A percentile compares a stretch with the other conserved stretches of the same genome.
These are phyloP conservation scores for Candida piceae DNA, from an alignment of 805 yeast genomes.

Conservation along the genomic window DNA sequence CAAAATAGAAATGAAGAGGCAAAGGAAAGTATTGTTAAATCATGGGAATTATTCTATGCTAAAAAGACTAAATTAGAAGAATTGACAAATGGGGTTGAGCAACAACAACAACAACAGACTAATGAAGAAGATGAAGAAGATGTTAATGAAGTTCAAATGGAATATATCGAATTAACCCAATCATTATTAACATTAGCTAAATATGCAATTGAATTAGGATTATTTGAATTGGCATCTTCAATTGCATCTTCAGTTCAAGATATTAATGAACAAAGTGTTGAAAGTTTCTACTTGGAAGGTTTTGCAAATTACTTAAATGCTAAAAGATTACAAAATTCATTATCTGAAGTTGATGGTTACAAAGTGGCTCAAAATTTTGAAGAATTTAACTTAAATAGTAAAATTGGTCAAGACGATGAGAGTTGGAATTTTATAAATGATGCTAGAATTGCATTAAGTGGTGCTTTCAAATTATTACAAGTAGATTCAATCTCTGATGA, in stretches of 20 bases:
- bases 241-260: slow-evolving; percentile 65
- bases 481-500: slow-evolving; percentile 34
- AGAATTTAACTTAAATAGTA: slow-evolving; percentile 27
- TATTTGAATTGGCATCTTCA: slow-evolving; percentile 60
- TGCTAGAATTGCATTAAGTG: slow-evolving; percentile 37
- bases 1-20: slow-evolving; percentile 80
- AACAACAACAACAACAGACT: no score
- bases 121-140: slow-evolving; percentile 33
- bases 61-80: slow-evolving; percentile 48
- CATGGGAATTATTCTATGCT: slow-evolving; percentile 66
- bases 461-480: slow-evolving; percentile 31
- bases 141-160: slow-evolving; percentile 38
- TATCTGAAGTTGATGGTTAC: slow-evolving; percentile 13
- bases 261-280: slow-evolving; percentile 80
- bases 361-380: slow-evolving; percentile 36
- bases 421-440: slow-evolving; percentile 31
- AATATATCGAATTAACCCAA: slow-evolving; percentile 63
- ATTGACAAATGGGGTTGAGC: slow-evolving; percentile 25
- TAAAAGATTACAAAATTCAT: slow-evolving; percentile 28
- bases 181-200: slow-evolving; percentile 70
- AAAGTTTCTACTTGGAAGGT: slow-evolving; percentile 78
- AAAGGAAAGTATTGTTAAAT: slow-evolving; percentile 50
- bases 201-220: slow-evolving; percentile 71
- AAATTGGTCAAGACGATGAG: slow-evolving; percentile 25
- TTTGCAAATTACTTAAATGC: slow-evolving; percentile 56